Conservation (phyloP, 2,329 filamentous ascomycete genomes). For the Fusarium sp. region DNA sequence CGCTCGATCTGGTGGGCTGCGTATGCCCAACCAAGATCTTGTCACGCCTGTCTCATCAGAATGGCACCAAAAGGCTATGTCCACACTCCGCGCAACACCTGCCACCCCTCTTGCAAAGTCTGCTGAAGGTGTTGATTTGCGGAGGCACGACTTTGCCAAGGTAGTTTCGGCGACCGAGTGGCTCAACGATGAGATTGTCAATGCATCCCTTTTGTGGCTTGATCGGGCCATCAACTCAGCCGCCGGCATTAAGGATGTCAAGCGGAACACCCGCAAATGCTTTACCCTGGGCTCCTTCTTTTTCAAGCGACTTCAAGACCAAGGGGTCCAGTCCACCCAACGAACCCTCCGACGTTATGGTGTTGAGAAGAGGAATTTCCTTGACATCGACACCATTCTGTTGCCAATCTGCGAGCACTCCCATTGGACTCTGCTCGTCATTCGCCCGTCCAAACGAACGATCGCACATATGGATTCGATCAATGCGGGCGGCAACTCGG, state of each 20-base stretch:
- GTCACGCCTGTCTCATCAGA: constrained; percentile 45
- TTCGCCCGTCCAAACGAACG: constrained; percentile 69
- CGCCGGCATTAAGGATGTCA: constrained; percentile 63
- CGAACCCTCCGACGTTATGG: constrained; percentile 68
- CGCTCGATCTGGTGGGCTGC: constrained; percentile 49
- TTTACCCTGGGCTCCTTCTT: constrained; percentile 75
- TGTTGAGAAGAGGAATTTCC: constrained; percentile 69
- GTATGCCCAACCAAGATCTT: constrained; percentile 45
- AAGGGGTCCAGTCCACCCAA: constrained; percentile 61
- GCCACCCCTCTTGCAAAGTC: constrained; percentile 57
- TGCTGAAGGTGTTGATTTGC: constrained; percentile 62
- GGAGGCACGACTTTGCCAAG: constrained; percentile 70
- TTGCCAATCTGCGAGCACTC: constrained; percentile 73
- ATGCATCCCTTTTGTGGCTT: constrained; percentile 71
- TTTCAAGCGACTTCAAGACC: constrained; percentile 64
- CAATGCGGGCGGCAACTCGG: constrained; percentile 53
- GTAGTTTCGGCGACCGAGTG: constrained; percentile 69
- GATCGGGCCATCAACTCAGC: constrained; percentile 68
- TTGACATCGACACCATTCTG: constrained; percentile 74
- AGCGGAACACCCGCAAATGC: constrained; percentile 65
- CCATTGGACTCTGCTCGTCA: constrained; percentile 79
- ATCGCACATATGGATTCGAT: constrained; percentile 79
- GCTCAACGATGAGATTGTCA: constrained; percentile 83
- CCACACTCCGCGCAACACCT: constrained; percentile 52
- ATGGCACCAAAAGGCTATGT: constrained; percentile 45